Evolutionary conservation across 202 grass and related monocot species (phyloP), one percentile per base, ranked within the genome.

Genomic region (Setaria viridis): DNA sequence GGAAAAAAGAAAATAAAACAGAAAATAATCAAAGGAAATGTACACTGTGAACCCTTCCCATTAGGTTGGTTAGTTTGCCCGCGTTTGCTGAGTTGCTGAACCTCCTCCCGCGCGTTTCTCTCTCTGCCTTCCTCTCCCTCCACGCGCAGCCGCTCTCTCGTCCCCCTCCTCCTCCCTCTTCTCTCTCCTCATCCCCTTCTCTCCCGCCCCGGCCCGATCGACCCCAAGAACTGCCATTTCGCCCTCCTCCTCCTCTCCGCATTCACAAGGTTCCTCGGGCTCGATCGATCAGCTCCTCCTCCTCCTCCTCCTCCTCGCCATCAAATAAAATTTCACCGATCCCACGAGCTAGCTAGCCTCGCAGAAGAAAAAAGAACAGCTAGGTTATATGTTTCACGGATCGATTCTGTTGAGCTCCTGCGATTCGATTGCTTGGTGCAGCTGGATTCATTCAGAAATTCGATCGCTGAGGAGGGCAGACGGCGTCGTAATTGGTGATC

Each of bases 141-240:
- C 76, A 62, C 75, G 66, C 84, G 20, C 70, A 81, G 50, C n/a
- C 84, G 25, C 80, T 45, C 73, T 78, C 74, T 32, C 79, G 15
- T 4, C 48, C 35, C 20, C n/a, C 66, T 32, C 5, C n/a, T 30
- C 34, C 58, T 12, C 76, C 76, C 35, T 51, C 47, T 62, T 76
- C 75, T 54, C 84, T 42, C 81, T 48, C 74, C 84, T 46, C 87
- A 12, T n/a, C 90, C 34, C 78, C 74, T 72, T 83, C 86, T 78
- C 79, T 80, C 79, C 79, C 79, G 80, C 77, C 48, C 63, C 45
- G 45, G 12, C 62, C 79, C 73, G 74, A 83, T 89, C 80, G 33
- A 72, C 45, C 78, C 78, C 82, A 85, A 76, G 59, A 85, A 81
- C 84, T 50, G 79, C 74, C 78, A 71, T 91, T 51, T 80, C 80